A percentile compares a stretch with the other conserved stretches of the same genome.
These are phyloP conservation scores for Saccharomyces hybrid DNA, from an alignment of 1,139 yeast species.

Conservation along the genomic window DNA sequence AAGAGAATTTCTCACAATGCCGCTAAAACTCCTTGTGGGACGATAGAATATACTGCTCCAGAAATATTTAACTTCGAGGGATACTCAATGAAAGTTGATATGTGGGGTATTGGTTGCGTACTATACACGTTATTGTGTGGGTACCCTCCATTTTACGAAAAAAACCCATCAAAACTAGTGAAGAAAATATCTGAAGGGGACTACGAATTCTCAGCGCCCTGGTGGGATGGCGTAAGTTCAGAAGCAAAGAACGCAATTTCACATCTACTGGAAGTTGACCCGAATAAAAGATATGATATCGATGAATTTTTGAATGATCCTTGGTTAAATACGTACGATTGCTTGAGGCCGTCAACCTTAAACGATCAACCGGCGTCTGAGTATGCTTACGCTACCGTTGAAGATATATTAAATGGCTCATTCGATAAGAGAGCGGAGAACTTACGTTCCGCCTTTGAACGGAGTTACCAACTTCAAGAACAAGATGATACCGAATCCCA, in stretches of 20 bases:
- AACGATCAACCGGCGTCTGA: neutral
- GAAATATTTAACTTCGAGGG: constrained; percentile 67
- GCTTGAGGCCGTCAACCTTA: neutral
- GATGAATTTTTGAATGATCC: constrained; percentile 71
- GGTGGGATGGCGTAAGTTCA: constrained; percentile 84
- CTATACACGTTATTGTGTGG: constrained; percentile 85
- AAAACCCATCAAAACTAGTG: constrained; percentile 40
- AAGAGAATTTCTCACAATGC: constrained; percentile 58
- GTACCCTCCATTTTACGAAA: constrained; percentile 94
- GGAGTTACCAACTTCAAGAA: neutral
- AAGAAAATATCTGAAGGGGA: constrained; percentile 76
- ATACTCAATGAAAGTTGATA: constrained; percentile 84
- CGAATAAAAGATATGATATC: constrained; percentile 60
- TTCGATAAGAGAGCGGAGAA: neutral
- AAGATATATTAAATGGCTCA: neutral
- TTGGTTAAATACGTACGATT: constrained; percentile 40
- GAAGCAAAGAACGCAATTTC: constrained; percentile 70
- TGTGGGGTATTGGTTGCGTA: constrained; percentile 96
- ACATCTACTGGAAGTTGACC: constrained; percentile 68
- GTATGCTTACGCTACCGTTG: neutral
- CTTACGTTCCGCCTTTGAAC: neutral
- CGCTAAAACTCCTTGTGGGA: constrained; percentile 80
- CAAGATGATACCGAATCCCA: neutral
- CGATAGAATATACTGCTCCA: constrained; percentile 89
- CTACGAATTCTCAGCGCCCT: constrained; percentile 67